Conservation (phyloP, 192 early-diverging fungal genomes). For the Coemansia sp. region DNA sequence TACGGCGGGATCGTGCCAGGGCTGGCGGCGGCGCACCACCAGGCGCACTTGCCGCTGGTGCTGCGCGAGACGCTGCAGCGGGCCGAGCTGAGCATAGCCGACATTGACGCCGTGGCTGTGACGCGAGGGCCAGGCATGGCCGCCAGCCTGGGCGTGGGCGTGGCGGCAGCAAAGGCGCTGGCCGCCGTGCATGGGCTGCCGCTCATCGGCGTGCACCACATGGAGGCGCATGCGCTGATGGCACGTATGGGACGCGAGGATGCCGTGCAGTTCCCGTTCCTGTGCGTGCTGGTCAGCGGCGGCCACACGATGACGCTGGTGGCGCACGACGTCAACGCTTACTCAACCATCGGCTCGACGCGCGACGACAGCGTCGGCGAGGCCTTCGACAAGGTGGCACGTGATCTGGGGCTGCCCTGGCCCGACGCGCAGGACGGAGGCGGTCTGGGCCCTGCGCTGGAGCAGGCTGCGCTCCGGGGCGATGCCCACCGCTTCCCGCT, state of each 20-base stretch:
- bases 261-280: slow-evolving; percentile 60
- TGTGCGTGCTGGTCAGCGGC: slow-evolving; percentile 73
- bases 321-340: slow-evolving; percentile 58
- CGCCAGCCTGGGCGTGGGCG: slow-evolving; percentile 64
- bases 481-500: slow-evolving; percentile 49
- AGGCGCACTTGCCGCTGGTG: slow-evolving; percentile 61
- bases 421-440: slow-evolving; percentile 60
- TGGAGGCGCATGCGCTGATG: slow-evolving; percentile 82
- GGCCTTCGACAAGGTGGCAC: slow-evolving; percentile 76
- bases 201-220: slow-evolving; percentile 78
- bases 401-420: slow-evolving; percentile 68
- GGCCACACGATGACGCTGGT: slow-evolving; percentile 70
- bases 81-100: slow-evolving; percentile 52
- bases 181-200: slow-evolving; percentile 67
- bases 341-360: slow-evolving; percentile 66
- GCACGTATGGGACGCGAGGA: slow-evolving; percentile 57
- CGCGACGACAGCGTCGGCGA: slow-evolving; percentile 76
- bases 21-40: slow-evolving; percentile 65
- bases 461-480: slow-evolving; percentile 58
- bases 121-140: slow-evolving; percentile 75
- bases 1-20: slow-evolving; percentile 76
- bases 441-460: slow-evolving; percentile 70
- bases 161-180: slow-evolving; percentile 71
- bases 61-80: slow-evolving; percentile 60
- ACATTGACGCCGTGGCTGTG: slow-evolving; percentile 72